phyloP scores from a whole-genome alignment of 768 basidiomycete species.

The Lyophyllum semitale region DNA sequence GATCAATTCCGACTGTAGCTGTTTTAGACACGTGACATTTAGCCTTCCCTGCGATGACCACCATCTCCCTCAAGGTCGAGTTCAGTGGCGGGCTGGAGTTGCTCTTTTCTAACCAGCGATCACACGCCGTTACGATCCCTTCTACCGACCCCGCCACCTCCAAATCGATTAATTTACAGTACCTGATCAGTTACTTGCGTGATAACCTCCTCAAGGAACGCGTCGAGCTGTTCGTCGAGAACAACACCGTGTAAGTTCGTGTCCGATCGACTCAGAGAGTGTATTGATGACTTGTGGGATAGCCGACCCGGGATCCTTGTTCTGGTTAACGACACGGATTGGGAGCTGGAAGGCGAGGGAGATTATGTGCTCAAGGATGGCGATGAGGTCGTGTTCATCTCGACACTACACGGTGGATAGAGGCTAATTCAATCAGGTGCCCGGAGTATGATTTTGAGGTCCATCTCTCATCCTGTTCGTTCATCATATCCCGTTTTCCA shows the following conservation, averaged over 20 bases:
- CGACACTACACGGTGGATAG: constrained; percentile 90
- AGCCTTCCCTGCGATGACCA: constrained; percentile 12
- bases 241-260: constrained; percentile 74
- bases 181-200: constrained; percentile 78
- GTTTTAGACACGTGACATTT: background rate
- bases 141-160: constrained; percentile 18
- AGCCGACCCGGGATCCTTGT: constrained; percentile 95
- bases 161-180: constrained; percentile 58
- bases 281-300: background rate
- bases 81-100: constrained; percentile 88
- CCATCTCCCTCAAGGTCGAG: constrained; percentile 59
- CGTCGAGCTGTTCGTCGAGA: constrained; percentile 87
- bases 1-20: too few relatives aligned
- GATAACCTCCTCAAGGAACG: constrained; percentile 81
- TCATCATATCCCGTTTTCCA: too few relatives aligned
- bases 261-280: background rate
- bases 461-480: too few relatives aligned
- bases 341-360: constrained; percentile 96
- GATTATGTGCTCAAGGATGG: constrained; percentile 74
- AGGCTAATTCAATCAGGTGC: too few relatives aligned
- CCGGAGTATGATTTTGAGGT: too few relatives aligned
- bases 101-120: constrained; percentile 72
- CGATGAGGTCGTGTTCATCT: constrained; percentile 96
- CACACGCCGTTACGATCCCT: constrained; percentile 59
- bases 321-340: constrained; percentile 95